These are phyloP conservation scores for Thermomyces lanuginosus DNA, from an alignment of 2,329 filamentous ascomycete species.

Conservation along the genomic window DNA sequence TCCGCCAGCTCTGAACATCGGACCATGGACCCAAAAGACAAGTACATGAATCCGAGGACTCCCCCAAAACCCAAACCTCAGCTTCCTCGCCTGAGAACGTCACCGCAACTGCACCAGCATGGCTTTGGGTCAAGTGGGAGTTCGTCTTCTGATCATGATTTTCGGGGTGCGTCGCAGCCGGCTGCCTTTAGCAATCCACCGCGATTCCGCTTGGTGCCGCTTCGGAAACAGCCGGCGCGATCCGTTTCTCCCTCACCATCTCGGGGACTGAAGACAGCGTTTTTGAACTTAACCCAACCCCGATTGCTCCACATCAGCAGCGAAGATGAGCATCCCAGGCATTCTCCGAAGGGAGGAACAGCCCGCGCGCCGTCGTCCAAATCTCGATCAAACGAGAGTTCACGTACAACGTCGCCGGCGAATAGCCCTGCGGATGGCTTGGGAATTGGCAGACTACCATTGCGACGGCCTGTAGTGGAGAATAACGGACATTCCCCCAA, in stretches of 20 bases:
- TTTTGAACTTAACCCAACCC: slow-evolving; percentile 18
- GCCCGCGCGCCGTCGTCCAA: slow-evolving; percentile 2
- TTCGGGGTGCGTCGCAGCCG: slow-evolving; percentile 21
- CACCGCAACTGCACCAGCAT: slow-evolving; percentile 18
- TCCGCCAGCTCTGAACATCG: slow-evolving; percentile 45
- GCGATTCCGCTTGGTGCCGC: no score
- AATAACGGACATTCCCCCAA: slow-evolving; percentile 4
- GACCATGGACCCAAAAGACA: slow-evolving; percentile 65
- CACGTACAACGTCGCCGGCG: slow-evolving; percentile 5
- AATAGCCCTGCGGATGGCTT: slow-evolving; percentile 2
- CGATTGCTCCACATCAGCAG: slow-evolving; percentile 10
- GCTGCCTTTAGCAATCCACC: no score
- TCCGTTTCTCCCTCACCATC: slow-evolving; percentile 23
- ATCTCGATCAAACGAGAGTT: slow-evolving; percentile 6
- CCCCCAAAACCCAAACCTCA: slow-evolving; percentile 32
- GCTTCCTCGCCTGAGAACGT: slow-evolving; percentile 28
- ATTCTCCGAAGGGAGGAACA: no score
- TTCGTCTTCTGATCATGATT: slow-evolving; percentile 11
- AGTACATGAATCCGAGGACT: slow-evolving; percentile 53
- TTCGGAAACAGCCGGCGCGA: slow-evolving; percentile 19
- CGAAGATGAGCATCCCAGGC: slow-evolving; percentile 2
- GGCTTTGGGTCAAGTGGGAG: no score
- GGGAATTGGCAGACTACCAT: slow-evolving; percentile 7
- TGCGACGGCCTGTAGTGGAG: slow-evolving; percentile 9
- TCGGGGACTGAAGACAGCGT: slow-evolving; percentile 21